Base-by-base conservation (phyloP, 2,329 filamentous ascomycete genomes). In the Dactylellina cionopaga region DNA sequence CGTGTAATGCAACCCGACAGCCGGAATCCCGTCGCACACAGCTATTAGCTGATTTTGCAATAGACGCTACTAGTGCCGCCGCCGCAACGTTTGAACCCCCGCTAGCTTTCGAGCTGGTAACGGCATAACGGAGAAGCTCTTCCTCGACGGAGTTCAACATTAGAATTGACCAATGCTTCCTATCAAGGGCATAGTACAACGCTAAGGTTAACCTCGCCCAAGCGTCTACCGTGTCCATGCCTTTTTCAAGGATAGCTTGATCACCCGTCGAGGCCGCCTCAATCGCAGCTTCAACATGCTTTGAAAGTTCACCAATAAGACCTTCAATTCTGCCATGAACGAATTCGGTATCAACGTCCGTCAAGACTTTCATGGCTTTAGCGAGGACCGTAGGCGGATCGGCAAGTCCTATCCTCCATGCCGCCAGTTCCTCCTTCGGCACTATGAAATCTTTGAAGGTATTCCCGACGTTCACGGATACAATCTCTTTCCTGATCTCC, bases 1-100 rank as follows among this genome's bases (percentile, higher is more conserved):
- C 75, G 74, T 89, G 87, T 0, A 89, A 77, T 0, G 75, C 75
- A 1, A 77, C 59, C 25, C 68, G 47, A 22, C 68, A 64, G 15
- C 37, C 24, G 0, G 63, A 44, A 24, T 72, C 43, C 19, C 54
- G 47, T 47, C 68, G 59, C 17, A 72, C 46, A n/a, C 43, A 39
- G 52, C 59, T 59, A 49, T 72, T 72, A 44, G 68, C 68, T 41
- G 68, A 58, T 29, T 60, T 65, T 17, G 68, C 60, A 31, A 72
- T 60, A 1, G 59, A 65, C 27, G 59, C 68, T 27, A 52, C 52
- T 1, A 72, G 52, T 27, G 68, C 68, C 31, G 68, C 51, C 7
- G 68, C 68, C 10, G 59, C 52, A 54, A 72, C 37, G 24, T 72
- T 72, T 31, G 44, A 22, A 39, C 68, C 68, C 27, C 46, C 35